phyloP scores from a whole-genome alignment of 2,329 filamentous ascomycete species.

The Akanthomyces dipterigenus region DNA sequence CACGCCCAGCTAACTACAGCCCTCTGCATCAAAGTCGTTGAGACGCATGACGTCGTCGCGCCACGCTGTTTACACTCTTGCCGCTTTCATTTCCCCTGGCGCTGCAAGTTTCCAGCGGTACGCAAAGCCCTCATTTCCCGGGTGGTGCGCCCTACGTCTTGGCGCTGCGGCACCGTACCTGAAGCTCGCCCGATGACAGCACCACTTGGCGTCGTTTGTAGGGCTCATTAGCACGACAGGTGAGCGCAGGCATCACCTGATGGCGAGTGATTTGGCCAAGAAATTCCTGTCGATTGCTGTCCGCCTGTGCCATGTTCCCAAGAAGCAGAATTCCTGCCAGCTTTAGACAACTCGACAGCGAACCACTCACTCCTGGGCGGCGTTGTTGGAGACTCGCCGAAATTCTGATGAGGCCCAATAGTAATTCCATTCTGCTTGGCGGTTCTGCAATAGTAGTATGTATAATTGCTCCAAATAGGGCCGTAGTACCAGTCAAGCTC shows the following conservation, averaged over 20 bases:
- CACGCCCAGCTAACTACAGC: no score
- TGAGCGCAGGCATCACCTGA: neutral
- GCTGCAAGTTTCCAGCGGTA: neutral
- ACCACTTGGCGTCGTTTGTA: neutral
- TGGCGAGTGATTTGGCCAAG: neutral
- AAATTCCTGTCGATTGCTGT: neutral
- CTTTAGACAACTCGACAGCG: no score
- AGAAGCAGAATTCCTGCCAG: no score
- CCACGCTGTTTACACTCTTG: no score
- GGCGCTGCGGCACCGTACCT: neutral
- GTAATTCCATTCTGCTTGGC: neutral
- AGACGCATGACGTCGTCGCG: no score
- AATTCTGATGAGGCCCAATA: neutral
- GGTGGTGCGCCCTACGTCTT: neutral
- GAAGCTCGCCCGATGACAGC: neutral
- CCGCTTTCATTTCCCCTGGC: no score
- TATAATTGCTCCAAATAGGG: neutral
- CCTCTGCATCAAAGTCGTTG: no score
- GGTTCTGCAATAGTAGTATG: neutral
- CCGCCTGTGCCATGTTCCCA: neutral
- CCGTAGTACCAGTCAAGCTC: neutral
- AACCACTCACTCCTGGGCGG: neutral
- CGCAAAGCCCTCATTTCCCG: slow-evolving; percentile 3
- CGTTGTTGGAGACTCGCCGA: neutral
- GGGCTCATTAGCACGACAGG: neutral